A percentile compares a stretch with the other conserved stretches of the same genome.
Evolutionary conservation across 2,329 filamentous ascomycete species (phyloP).

Genomic region (Apiospora arundinis): DNA sequence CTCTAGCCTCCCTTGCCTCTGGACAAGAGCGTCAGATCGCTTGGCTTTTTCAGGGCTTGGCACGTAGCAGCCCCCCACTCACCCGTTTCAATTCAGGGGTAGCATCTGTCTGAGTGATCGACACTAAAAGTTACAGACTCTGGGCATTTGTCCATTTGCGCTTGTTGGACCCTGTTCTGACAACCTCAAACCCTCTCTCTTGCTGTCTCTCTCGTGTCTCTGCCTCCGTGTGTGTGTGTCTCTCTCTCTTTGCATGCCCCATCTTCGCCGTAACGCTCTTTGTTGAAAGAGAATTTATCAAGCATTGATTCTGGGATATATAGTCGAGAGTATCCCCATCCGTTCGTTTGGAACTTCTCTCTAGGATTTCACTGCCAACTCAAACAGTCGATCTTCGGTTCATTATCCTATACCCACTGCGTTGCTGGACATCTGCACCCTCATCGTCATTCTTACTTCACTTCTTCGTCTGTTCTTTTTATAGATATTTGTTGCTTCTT

Average conservation of each 20-base stretch:
- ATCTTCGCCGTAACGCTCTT: background rate
- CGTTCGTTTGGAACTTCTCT: slow-evolving; percentile 7
- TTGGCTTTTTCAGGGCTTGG: background rate
- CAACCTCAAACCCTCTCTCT: slow-evolving; percentile 10
- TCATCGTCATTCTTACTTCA: background rate
- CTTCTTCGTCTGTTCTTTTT: background rate
- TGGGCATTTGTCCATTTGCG: background rate
- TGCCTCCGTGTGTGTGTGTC: too few species aligned
- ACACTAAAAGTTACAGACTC: slow-evolving; percentile 6
- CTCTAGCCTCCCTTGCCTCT: too few species aligned
- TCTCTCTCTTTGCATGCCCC: slow-evolving; percentile 10
- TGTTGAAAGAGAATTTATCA: background rate
- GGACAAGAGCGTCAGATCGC: background rate
- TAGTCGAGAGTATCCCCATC: background rate
- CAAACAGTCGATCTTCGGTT: background rate
- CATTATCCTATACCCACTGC: slow-evolving; percentile 14
- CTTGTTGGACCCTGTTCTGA: background rate
- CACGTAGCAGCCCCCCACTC: slow-evolving; percentile 11
- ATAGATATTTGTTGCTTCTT: background rate
- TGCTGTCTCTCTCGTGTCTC: background rate
- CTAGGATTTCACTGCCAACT: background rate
- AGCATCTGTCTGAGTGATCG: slow-evolving; percentile 2
- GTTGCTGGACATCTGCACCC: slow-evolving; percentile 9
- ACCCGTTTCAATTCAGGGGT: slow-evolving; percentile 15
- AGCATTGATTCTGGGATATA: slow-evolving; percentile 5